Conservation (phyloP, 768 basidiomycete genomes). For the Pisolithus orientalis region DNA sequence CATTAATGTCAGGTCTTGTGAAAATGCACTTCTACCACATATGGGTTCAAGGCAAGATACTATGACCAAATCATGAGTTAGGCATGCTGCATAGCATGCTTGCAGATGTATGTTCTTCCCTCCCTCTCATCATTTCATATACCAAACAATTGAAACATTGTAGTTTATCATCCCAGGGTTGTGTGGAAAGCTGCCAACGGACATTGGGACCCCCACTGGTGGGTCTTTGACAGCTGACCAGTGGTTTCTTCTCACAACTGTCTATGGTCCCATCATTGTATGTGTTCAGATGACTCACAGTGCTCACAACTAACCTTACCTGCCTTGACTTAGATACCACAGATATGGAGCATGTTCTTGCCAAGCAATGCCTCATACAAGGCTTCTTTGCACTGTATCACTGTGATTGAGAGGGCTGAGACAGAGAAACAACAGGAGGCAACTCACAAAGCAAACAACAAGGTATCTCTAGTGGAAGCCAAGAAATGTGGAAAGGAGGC, state of each 20-base stretch:
- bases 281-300: slow-evolving; percentile 1
- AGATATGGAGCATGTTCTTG: too few relatives aligned
- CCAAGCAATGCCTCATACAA: too few relatives aligned
- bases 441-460: too few relatives aligned
- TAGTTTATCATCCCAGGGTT: slow-evolving; percentile 1
- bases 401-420: too few relatives aligned
- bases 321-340: slow-evolving; percentile 14
- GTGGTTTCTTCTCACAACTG: slow-evolving; percentile 24
- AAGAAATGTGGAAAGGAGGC: too few relatives aligned
- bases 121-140: neutral
- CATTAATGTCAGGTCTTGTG: slow-evolving; percentile 10
- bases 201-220: slow-evolving; percentile 27
- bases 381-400: too few relatives aligned
- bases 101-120: neutral
- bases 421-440: too few relatives aligned
- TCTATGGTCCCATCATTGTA: slow-evolving; percentile 26
- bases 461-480: too few relatives aligned
- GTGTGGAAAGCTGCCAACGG: slow-evolving; percentile 13
- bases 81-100: neutral
- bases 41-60: slow-evolving; percentile 18
- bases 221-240: slow-evolving; percentile 31
- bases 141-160: neutral
- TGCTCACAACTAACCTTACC: neutral
- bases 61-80: slow-evolving; percentile 2
- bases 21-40: slow-evolving; percentile 24